Evolutionary conservation across 2,329 filamentous ascomycete species (phyloP), one percentile per base, ranked within the genome.

Genomic region (Ceratocystiopsis minuta): DNA sequence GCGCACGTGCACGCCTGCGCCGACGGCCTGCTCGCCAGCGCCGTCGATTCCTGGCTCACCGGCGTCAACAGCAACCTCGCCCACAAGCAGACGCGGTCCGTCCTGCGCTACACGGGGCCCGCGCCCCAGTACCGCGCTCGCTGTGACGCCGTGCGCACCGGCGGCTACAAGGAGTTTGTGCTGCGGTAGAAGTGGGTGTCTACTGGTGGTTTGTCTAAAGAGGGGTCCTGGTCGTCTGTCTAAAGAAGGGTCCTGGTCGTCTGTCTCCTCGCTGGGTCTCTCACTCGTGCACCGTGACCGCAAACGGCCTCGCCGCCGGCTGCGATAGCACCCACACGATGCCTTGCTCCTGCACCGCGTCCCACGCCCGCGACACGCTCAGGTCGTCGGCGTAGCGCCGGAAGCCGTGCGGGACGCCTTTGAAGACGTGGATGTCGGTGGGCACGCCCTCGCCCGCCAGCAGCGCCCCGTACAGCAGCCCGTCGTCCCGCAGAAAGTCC

Each of bases 1-100:
- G 52, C 64, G 34, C 67, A 70, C 54, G 67, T 71, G 2, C 52
- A 60, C 18, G 56, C 64, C 4, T 66, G 63, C 40, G 59, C 60
- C 0, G 52, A 61, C 33, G 66, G 66, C 0, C 44, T 64, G 11
- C 48, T 71, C 20, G 56, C 59, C 0, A 65, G 64, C 44, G 60
- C 68, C 46, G 62, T 68, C 0, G 66, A 71, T 45, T 63, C 59
- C 2, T 72, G 67, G 68, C 69, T 70, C 66, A 71, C 66, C 2
- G 68, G 67, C 0, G 63, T 71, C 2, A 71, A 71, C 47, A 66
- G 58, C 47, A 69, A 70, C 44, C 49, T 70, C 34, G 53, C 55
- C 15, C 54, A 59, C 34, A 68, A 68, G 54, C 57, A 62, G 48
- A 60, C 59, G 45, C 55, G 66, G 37, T 62, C 55, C 10, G 57